Percentiles rank a stretch among this genome's conserved stretches.
phyloP scores from a whole-genome alignment of 2,329 filamentous ascomycete genomes.

The Exophiala lecanii-corni region DNA sequence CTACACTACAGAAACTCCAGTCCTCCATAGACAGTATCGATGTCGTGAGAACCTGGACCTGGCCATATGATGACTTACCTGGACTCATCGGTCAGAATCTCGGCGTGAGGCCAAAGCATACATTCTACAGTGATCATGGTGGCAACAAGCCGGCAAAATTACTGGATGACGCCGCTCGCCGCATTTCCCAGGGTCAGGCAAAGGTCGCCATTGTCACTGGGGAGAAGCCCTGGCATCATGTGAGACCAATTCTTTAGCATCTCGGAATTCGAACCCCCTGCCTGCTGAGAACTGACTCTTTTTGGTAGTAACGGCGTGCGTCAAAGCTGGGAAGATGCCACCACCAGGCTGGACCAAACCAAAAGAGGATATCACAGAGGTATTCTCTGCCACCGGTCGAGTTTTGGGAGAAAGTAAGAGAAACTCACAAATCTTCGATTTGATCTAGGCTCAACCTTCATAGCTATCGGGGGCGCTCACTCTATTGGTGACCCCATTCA shows the following conservation, averaged over 20 bases:
- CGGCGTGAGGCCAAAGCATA: slow-evolving; percentile 45
- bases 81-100: slow-evolving; percentile 49
- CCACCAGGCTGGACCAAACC: slow-evolving; percentile 57
- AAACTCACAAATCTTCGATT: slow-evolving; percentile 1
- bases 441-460: not conserved
- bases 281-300: not conserved
- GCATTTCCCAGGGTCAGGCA: slow-evolving; percentile 50
- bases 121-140: slow-evolving; percentile 54
- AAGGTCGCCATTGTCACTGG: slow-evolving; percentile 58
- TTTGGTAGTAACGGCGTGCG: slow-evolving; percentile 47
- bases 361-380: slow-evolving; percentile 42
- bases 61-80: slow-evolving; percentile 59
- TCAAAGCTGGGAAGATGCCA: slow-evolving; percentile 49
- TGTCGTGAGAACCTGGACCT: slow-evolving; percentile 61
- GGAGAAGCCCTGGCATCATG: slow-evolving; percentile 60
- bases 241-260: slow-evolving; percentile 24
- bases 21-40: slow-evolving; percentile 53
- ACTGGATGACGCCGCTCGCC: slow-evolving; percentile 59
- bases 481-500: slow-evolving; percentile 61
- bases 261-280: too few relatives aligned
- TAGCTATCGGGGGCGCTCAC: slow-evolving; percentile 55
- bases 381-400: slow-evolving; percentile 50
- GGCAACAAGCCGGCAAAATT: slow-evolving; percentile 60
- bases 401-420: slow-evolving; percentile 39
- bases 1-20: slow-evolving; percentile 34